These are phyloP conservation scores for Metarhizium robertsii DNA, from an alignment of 2,329 filamentous ascomycete species.

Conservation along the genomic window DNA sequence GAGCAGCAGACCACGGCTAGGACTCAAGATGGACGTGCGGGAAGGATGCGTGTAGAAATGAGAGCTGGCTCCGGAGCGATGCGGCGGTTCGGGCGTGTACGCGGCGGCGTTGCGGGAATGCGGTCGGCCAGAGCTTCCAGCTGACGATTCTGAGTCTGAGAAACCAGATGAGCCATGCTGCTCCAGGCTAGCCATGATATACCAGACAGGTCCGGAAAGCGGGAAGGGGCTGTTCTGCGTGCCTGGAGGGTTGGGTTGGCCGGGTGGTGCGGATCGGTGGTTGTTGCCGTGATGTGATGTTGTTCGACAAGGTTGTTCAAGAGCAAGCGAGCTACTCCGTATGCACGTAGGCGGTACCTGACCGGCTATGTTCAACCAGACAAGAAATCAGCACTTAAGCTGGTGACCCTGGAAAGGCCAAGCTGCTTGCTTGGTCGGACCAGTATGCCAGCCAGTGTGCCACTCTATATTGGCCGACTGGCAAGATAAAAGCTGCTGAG, in stretches of 20 bases:
- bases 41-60: constrained; percentile 29
- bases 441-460: background rate
- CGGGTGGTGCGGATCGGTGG: background rate
- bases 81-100: constrained; percentile 25
- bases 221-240: background rate
- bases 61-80: constrained; percentile 27
- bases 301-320: background rate
- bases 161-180: constrained; percentile 16
- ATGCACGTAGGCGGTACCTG: background rate
- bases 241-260: constrained; percentile 17
- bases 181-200: constrained; percentile 11
- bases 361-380: background rate
- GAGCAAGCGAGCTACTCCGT: background rate
- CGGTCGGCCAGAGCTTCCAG: constrained; percentile 8
- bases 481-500: no score
- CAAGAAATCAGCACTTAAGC: background rate
- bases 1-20: constrained; percentile 26
- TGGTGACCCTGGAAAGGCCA: background rate
- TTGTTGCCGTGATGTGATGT: background rate
- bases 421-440: background rate
- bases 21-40: constrained; percentile 38
- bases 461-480: no score
- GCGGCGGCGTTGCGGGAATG: constrained; percentile 10
- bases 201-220: background rate
- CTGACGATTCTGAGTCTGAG: constrained; percentile 15